These are phyloP conservation scores for Candida xiaguanensis DNA, from an alignment of 805 yeast species.

Conservation along the genomic window DNA sequence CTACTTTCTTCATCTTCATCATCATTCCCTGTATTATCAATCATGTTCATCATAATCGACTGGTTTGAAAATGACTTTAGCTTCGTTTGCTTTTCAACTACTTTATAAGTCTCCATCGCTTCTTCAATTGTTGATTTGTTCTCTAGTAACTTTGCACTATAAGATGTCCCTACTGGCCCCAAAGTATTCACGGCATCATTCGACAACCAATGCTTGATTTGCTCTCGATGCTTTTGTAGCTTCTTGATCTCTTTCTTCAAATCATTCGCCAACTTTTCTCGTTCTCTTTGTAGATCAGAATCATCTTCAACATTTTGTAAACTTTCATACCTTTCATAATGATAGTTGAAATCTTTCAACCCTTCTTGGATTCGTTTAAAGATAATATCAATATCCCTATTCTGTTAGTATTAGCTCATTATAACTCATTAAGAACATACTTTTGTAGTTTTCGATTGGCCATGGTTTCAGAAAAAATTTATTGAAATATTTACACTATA, in stretches of 20 bases:
- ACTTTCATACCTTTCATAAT: constrained; percentile 41
- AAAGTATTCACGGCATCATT: constrained; percentile 27
- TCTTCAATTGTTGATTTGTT: constrained; percentile 39
- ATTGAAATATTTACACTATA: constrained; percentile 1
- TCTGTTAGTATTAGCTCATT: background rate
- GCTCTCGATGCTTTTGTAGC: constrained; percentile 43
- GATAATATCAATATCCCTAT: constrained; percentile 38
- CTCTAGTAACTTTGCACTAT: constrained; percentile 26
- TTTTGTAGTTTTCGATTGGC: constrained; percentile 34
- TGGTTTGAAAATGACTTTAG: constrained; percentile 44
- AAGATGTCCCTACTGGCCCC: constrained; percentile 12
- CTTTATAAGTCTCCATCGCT: constrained; percentile 45
- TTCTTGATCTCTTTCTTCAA: constrained; percentile 44
- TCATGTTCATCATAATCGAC: constrained; percentile 41
- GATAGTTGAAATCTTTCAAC: constrained; percentile 41
- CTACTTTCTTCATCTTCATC: constrained; percentile 9
- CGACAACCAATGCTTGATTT: constrained; percentile 44
- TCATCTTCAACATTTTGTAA: constrained; percentile 21
- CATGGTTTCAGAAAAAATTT: constrained; percentile 13
- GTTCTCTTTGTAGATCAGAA: constrained; percentile 37
- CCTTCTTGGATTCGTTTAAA: constrained; percentile 46
- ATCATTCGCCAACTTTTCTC: constrained; percentile 42
- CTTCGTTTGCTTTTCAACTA: constrained; percentile 39
- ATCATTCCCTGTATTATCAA: constrained; percentile 16
- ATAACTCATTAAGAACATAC: constrained; percentile 20